A percentile compares a stretch with the other conserved stretches of the same genome.
Conservation (phyloP, 176 grass and related monocot genomes). For the Luzula sylvatica region DNA sequence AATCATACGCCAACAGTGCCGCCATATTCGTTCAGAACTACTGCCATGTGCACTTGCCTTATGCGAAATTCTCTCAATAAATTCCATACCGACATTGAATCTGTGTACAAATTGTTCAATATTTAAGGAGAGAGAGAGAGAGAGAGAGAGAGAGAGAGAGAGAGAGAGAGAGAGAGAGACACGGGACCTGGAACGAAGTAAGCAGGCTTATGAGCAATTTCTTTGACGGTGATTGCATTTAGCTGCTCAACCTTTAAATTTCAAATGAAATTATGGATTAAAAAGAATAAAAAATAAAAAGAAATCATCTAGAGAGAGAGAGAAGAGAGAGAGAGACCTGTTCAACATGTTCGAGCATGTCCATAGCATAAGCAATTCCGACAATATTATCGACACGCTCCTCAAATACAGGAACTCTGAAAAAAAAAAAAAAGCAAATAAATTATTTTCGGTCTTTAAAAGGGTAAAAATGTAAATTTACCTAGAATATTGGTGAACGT, state of each 20-base stretch:
- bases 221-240: conserved; percentile 73
- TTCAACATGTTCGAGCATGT: conserved; percentile 95
- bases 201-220: conserved; percentile 75
- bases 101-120: conserved; percentile 35
- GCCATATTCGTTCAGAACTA: conserved; percentile 97
- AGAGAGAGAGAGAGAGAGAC: conserved; percentile 12
- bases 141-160: not conserved
- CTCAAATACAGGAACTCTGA: conserved; percentile 94
- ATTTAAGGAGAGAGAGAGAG: conserved; percentile 6
- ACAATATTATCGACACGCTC: conserved; percentile 99
- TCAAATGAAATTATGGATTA: conserved; percentile 1
- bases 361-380: conserved; percentile 99
- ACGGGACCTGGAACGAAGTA: conserved; percentile 78
- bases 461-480: too few relatives aligned
- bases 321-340: conserved; percentile 33
- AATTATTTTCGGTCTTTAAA: too few relatives aligned
- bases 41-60: conserved; percentile 99
- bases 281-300: conserved; percentile 1
- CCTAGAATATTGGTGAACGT: conserved; percentile 92
- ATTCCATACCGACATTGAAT: conserved; percentile 99
- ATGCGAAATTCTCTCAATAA: conserved; percentile 87
- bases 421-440: too few relatives aligned
- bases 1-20: conserved; percentile 88
- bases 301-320: conserved; percentile 10
- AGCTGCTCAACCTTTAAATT: conserved; percentile 83